Conservation (phyloP, 192 early-diverging fungal species). For the Mortierella claussenii region DNA sequence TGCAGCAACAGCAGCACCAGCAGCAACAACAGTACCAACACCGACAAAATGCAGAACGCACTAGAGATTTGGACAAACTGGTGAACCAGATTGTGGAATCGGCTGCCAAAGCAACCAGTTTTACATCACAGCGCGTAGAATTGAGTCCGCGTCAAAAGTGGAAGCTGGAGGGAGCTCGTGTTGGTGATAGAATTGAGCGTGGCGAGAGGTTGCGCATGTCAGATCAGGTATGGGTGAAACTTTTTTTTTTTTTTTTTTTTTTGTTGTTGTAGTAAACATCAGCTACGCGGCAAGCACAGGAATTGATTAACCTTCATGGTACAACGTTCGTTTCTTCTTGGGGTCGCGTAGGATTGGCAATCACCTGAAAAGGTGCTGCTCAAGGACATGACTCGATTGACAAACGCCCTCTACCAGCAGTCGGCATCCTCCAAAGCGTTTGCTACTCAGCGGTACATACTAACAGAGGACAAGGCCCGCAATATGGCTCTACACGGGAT, state of each 20-base stretch:
- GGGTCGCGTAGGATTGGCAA: slow-evolving; percentile 65
- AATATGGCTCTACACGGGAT: slow-evolving; percentile 56
- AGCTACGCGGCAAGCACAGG: too few relatives aligned
- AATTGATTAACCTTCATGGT: too few relatives aligned
- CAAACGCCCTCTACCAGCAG: slow-evolving; percentile 58
- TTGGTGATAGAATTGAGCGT: slow-evolving; percentile 54
- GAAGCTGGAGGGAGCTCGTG: slow-evolving; percentile 56
- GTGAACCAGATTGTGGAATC: slow-evolving; percentile 62
- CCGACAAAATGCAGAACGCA: slow-evolving; percentile 19
- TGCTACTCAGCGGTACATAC: slow-evolving; percentile 55
- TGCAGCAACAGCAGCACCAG: too few relatives aligned
- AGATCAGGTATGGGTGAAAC: slow-evolving; percentile 52
- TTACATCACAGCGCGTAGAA: slow-evolving; percentile 60
- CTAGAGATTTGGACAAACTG: slow-evolving; percentile 56
- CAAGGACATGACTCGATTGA: slow-evolving; percentile 58
- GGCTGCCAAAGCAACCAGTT: slow-evolving; percentile 40
- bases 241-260: slow-evolving; percentile 1
- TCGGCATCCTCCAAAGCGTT: slow-evolving; percentile 37
- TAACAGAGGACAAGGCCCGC: slow-evolving; percentile 58
- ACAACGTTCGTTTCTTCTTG: too few relatives aligned
- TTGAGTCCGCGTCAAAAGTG: slow-evolving; percentile 48
- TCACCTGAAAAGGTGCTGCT: slow-evolving; percentile 60
- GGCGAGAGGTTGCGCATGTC: slow-evolving; percentile 55
- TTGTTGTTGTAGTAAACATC: too few relatives aligned
- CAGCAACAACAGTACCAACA: not conserved